phyloP scores from a whole-genome alignment of 371 early-diverging fungal genomes.

The Mortierella sp. region DNA sequence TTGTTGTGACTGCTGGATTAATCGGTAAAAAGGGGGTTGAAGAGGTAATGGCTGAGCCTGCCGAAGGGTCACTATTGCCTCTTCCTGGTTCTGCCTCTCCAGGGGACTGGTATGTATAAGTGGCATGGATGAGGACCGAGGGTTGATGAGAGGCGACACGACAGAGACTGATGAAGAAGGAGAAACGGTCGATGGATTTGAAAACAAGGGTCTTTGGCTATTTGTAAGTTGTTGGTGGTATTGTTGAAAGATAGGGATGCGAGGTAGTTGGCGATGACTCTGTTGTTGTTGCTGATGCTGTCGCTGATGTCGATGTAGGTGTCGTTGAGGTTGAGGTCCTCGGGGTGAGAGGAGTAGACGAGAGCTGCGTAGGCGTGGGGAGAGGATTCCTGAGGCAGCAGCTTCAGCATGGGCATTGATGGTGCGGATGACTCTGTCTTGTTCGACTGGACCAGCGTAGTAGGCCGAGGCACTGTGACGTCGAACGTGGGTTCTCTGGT shows the following conservation, averaged over 20 bases:
- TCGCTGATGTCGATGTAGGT: background rate
- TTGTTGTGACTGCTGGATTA: background rate
- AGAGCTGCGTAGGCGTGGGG: background rate
- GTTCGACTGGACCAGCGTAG: conserved; percentile 6
- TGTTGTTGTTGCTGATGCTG: background rate
- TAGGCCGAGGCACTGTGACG: conserved; percentile 5
- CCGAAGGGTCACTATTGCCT: background rate
- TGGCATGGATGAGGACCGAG: background rate
- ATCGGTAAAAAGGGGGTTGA: background rate
- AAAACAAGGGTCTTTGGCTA: background rate
- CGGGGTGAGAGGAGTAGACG: background rate
- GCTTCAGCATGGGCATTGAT: background rate
- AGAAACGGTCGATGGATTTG: background rate
- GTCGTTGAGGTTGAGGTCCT: conserved; percentile 5
- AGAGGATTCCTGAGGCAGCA: conserved; percentile 2
- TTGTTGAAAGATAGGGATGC: background rate
- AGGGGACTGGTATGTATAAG: background rate
- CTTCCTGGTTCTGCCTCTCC: background rate
- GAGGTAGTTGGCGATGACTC: background rate
- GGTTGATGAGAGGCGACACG: background rate
- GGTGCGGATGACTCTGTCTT: background rate
- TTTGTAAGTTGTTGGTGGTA: background rate
- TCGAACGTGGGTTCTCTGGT: background rate
- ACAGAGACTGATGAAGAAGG: background rate
- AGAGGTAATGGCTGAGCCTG: background rate